phyloP scores from a whole-genome alignment of 163 green algal species.

The Scenedesmus sp. region DNA sequence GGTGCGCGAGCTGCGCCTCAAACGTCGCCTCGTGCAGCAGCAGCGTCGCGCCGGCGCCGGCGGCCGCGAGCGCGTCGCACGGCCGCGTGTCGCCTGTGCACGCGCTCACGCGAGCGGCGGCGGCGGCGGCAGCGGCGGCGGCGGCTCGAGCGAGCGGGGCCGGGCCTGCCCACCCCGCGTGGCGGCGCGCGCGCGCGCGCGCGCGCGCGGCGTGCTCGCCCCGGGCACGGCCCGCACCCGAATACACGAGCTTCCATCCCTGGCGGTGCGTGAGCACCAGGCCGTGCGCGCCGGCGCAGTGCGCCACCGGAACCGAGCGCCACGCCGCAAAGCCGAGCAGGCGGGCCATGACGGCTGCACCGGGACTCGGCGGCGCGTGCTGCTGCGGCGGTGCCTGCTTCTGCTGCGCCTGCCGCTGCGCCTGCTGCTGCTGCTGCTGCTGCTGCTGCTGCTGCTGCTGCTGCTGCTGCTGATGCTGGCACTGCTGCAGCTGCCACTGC shows the following conservation, averaged over 20 bases:
- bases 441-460: constrained; percentile 24
- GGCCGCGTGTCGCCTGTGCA: constrained; percentile 90
- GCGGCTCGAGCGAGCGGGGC: no score
- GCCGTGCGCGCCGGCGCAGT: constrained; percentile 76
- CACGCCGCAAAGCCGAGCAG: constrained; percentile 47
- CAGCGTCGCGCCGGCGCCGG: constrained; percentile 83
- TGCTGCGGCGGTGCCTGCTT: constrained; percentile 12
- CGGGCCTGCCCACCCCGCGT: no score
- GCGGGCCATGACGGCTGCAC: constrained; percentile 1
- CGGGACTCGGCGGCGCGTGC: background rate
- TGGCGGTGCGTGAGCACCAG: constrained; percentile 64
- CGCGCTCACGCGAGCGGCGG: no score
- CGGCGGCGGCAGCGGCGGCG: no score
- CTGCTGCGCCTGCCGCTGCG: background rate
- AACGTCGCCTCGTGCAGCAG: constrained; percentile 99
- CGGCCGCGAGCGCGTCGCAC: constrained; percentile 69
- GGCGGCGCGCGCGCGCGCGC: no score
- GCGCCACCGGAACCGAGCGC: constrained; percentile 54
- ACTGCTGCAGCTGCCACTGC: constrained; percentile 9
- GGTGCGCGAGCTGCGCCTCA: constrained; percentile 77
- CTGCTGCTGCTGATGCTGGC: background rate
- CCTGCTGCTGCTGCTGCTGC: constrained; percentile 26
- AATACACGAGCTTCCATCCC: constrained; percentile 91
- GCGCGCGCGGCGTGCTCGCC: no score
- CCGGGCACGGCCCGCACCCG: no score